phyloP scores from a whole-genome alignment of 257 asterid genomes.

The Solanum piurae region DNA sequence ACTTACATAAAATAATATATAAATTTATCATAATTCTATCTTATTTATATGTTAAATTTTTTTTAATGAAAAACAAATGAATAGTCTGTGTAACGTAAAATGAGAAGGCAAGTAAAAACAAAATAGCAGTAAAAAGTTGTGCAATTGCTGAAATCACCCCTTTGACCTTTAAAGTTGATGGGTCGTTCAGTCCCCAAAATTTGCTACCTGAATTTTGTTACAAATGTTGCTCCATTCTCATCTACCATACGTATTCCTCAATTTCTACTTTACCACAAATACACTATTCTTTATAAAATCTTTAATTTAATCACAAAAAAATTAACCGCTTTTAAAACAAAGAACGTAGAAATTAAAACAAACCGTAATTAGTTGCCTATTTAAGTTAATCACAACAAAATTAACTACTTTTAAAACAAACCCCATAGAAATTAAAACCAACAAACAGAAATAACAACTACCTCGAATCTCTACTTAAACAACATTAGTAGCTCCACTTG shows the following conservation, averaged over 20 bases:
- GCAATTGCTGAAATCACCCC: constrained; percentile 32
- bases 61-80: no score
- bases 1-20: no score
- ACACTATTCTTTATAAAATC: neutral
- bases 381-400: constrained; percentile 23
- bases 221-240: constrained; percentile 13
- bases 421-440: constrained; percentile 6
- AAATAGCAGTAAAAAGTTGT: constrained; percentile 27
- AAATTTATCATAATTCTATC: no score
- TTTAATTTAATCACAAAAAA: no score
- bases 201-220: constrained; percentile 32
- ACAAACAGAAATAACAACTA: neutral
- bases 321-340: neutral
- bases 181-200: constrained; percentile 18
- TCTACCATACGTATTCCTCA: neutral
- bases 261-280: neutral
- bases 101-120: constrained; percentile 26
- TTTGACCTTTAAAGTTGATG: constrained; percentile 35
- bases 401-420: constrained; percentile 39
- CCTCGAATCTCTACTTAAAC: neutral
- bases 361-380: neutral
- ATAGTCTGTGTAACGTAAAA: neutral
- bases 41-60: no score
- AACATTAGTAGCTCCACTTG: neutral
- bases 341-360: neutral